Conservation (phyloP, 2,329 filamentous ascomycete species). For the Penicillium hesseltinei region DNA sequence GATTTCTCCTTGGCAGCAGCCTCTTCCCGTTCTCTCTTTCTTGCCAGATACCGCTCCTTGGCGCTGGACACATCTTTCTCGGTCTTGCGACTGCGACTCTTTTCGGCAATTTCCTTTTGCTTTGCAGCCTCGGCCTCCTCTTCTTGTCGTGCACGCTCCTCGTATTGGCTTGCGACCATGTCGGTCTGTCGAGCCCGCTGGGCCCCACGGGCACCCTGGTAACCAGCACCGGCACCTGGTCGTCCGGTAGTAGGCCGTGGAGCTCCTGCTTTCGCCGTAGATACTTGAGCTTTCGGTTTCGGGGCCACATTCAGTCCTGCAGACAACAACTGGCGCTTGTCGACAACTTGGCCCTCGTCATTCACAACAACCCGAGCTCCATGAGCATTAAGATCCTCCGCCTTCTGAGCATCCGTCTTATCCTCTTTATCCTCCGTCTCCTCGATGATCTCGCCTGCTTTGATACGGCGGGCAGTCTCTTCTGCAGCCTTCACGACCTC, state of each 20-base stretch:
- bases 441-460: conserved; percentile 32
- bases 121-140: conserved; percentile 58
- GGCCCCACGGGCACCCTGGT: conserved; percentile 40
- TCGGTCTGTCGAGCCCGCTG: conserved; percentile 57
- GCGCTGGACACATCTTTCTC: conserved; percentile 58
- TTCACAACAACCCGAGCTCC: conserved; percentile 58
- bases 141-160: conserved; percentile 54
- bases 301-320: conserved; percentile 62
- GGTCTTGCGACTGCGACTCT: conserved; percentile 59
- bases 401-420: conserved; percentile 54
- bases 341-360: conserved; percentile 63
- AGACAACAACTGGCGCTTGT: conserved; percentile 61
- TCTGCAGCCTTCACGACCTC: conserved; percentile 57
- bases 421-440: conserved; percentile 31
- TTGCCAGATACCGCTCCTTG: conserved; percentile 60
- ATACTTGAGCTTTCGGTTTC: conserved; percentile 48
- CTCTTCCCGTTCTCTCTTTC: conserved; percentile 55
- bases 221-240: conserved; percentile 27
- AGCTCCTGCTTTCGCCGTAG: conserved; percentile 17
- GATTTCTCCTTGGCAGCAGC: conserved; percentile 31
- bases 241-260: conserved; percentile 18
- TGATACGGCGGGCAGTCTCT: conserved; percentile 38
- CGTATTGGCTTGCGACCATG: conserved; percentile 61
- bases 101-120: conserved; percentile 53
- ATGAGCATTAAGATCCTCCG: conserved; percentile 52